phyloP scores from a whole-genome alignment of 73 alveolate genomes.

The Tetrahymena malaccensis region DNA sequence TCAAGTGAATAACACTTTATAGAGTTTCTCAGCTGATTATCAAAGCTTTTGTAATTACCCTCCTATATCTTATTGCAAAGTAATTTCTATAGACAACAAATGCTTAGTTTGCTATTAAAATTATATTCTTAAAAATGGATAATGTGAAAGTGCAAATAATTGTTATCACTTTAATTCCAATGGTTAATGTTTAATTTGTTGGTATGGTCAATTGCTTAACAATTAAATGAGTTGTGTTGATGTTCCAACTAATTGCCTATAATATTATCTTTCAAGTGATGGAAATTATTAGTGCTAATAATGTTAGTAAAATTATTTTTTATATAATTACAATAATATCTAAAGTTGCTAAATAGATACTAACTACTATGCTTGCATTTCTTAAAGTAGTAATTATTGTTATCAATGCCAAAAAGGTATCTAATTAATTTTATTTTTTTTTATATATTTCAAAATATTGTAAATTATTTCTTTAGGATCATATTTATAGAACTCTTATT shows the following conservation, averaged over 20 bases:
- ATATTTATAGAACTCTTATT: too few relatives aligned
- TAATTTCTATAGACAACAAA: background rate
- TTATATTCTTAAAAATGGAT: background rate
- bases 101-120: background rate
- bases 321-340: too few relatives aligned
- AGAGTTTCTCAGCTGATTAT: background rate
- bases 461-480: too few relatives aligned
- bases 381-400: too few relatives aligned
- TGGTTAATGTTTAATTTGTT: background rate
- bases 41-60: background rate
- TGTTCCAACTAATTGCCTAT: background rate
- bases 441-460: too few relatives aligned
- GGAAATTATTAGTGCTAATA: background rate
- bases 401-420: too few relatives aligned
- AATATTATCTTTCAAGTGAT: background rate
- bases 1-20: background rate
- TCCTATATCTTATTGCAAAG: background rate
- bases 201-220: too few relatives aligned
- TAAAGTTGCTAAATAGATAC: background rate
- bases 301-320: background rate
- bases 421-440: too few relatives aligned
- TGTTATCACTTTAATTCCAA: background rate
- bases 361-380: too few relatives aligned
- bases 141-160: background rate
- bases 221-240: background rate